phyloP scores from a whole-genome alignment of 164 flowering plant genomes.

The Buxus sempervirens region DNA sequence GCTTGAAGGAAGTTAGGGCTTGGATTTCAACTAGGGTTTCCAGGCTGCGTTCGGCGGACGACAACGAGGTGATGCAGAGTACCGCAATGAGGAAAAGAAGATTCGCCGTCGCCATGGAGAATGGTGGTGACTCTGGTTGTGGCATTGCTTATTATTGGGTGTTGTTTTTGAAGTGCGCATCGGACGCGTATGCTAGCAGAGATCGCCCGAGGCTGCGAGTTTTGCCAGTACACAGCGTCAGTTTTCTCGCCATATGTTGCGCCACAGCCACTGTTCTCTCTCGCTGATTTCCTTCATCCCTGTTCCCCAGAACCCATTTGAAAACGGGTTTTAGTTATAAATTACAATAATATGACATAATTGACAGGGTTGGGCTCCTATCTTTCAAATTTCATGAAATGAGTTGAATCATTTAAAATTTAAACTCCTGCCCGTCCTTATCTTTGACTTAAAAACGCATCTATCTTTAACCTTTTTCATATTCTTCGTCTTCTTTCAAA shows the following conservation, averaged over 20 bases:
- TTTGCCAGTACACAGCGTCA: background rate
- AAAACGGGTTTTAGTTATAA: background rate
- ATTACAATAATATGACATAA: no score
- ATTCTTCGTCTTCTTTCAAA: no score
- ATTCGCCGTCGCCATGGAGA: conserved; percentile 20
- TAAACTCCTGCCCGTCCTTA: no score
- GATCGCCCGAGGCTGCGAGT: background rate
- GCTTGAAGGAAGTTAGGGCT: conserved; percentile 55
- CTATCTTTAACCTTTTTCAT: no score
- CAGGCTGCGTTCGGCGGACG: conserved; percentile 15
- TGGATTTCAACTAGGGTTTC: conserved; percentile 36
- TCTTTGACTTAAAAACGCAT: no score
- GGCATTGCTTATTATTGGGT: background rate
- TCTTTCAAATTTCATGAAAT: no score
- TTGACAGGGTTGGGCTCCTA: no score
- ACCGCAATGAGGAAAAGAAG: conserved; percentile 17
- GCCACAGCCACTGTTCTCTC: background rate
- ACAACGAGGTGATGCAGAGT: conserved; percentile 11
- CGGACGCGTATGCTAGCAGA: conserved; percentile 7
- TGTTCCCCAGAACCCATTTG: no score
- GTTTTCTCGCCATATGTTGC: background rate
- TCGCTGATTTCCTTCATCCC: background rate
- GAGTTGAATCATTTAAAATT: no score
- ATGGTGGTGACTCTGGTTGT: background rate
- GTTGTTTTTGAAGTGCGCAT: background rate